Base-by-base conservation (phyloP, 2,329 filamentous ascomycete species). In the Chrysoporthe cubensis region DNA sequence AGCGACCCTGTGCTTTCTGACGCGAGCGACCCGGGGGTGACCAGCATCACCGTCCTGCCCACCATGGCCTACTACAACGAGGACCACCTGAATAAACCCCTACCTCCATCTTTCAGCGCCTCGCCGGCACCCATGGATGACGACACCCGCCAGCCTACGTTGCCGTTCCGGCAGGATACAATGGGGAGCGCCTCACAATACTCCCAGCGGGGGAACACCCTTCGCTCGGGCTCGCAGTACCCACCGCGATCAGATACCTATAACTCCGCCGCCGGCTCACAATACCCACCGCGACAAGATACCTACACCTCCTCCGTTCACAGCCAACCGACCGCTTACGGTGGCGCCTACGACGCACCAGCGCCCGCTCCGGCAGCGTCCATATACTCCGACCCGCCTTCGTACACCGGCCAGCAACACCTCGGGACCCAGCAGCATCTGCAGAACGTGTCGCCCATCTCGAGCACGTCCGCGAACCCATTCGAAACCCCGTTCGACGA, bases 401-500 rank as follows among this genome's bases (percentile, higher is more conserved):
- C 77, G 2, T 75, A 77, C 72, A 74, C 74, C 59, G 77, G 76
- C 40, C 78, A 78, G 62, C 76, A 76, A 44, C 75, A 77, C 67
- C 77, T 77, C 37, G 77, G 75, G 59, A 72, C 73, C 44, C 18
- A 76, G 21, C 74, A 71, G 44, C 67, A 67, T 37, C 62, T 50
- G n/a, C 71, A 69, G 62, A 64, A 66, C 40, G 65, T 69, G 60
- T 67, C 70, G 32, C 68, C 66, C 11, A 50, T 67, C 21, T 76
- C 74, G 14, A 48, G 46, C 40, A 56, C 50, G 4, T 63, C 80
- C 73, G 73, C 85, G 21, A 85, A 87, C 26, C 88, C 89, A 11
- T 90, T 91, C 75, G 86, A 88, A 65, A 86, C 85, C 60, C 87
- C 89, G 66, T 91, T 91, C 76, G 88, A 91, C 77, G 89, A 91